Base-by-base conservation (phyloP, 768 basidiomycete species). In the Boletus reticulatus region DNA sequence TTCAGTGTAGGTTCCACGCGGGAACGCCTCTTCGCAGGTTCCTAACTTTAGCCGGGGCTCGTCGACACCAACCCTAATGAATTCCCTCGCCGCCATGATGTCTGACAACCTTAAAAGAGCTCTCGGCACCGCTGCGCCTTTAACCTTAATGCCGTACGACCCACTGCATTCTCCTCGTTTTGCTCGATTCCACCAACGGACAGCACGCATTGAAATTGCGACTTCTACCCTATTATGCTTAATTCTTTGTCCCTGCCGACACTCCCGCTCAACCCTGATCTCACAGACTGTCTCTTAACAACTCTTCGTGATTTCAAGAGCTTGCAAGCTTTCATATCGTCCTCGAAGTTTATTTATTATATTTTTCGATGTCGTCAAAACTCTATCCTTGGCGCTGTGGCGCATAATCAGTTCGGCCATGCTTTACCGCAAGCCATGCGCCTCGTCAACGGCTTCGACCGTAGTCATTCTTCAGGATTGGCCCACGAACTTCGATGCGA, bases 381-480 rank as follows among this genome's bases (percentile, higher is more conserved):
- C 48, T 71, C 71, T 41, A 68, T 73, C 20, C 51, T 69, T 39
- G 60, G 69, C 3, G 62, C 68, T 24, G 65, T 74, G 6, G 68
- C 71, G 4, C 62, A 59, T 32, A 69, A 64, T 44, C 56, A 71
- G 10, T 48, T 64, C 42, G 75, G 73, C 8, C 59, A 65, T 29
- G 67, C 69, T 17, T 56, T 74, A 5, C 71, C 70, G 38, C 66
- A 67, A 52, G 72, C 73, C 11, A 42, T 73, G n/a, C 58, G 58
- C 37, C 48, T 70, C 12, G 48, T 68, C 53, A 62, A 63, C 17
- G 64, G 58, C 58, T 31, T 60, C 6, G 17, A 44, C 16, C 42
- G 52, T 34, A 45, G 31, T 16, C 16, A 24, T 46, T 37, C 44
- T 46, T 32, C 41, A 34, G 29, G 37, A 8, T 49, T 36, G 20